Conservation (phyloP, 176 grass and related monocot species). For the Microstegium vimineum region DNA sequence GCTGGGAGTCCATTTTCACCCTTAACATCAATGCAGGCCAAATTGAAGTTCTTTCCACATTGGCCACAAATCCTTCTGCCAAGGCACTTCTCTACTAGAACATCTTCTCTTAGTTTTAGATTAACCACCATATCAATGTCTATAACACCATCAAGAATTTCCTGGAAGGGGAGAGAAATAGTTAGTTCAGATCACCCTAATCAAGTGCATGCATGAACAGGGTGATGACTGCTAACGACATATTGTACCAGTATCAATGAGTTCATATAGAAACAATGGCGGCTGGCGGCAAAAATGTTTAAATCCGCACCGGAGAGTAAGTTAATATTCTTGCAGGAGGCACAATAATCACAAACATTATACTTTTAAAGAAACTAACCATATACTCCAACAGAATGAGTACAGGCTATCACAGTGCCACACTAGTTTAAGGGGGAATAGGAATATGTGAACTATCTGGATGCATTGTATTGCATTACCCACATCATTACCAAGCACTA, state of each 20-base stretch:
- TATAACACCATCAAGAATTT: conserved; percentile 74
- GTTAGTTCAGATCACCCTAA: neutral
- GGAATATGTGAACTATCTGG: neutral
- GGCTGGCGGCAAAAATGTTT: neutral
- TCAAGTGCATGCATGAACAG: neutral
- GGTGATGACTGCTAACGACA: neutral
- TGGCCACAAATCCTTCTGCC: conserved; percentile 83
- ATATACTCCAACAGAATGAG: neutral
- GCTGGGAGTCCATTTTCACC: conserved; percentile 65
- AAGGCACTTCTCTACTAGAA: conserved; percentile 88
- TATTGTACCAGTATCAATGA: neutral
- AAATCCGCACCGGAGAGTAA: neutral
- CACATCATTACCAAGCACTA: neutral
- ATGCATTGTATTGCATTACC: neutral
- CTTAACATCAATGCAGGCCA: conserved; percentile 81
- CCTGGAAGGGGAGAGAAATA: conserved; percentile 32
- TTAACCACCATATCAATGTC: conserved; percentile 97
- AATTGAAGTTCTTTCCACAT: conserved; percentile 83
- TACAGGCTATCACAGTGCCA: neutral
- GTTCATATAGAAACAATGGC: neutral
- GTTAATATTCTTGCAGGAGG: neutral
- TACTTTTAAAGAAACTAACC: neutral
- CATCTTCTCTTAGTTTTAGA: conserved; percentile 92
- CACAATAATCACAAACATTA: neutral
- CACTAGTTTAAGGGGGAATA: neutral